Evolutionary conservation across 2,329 filamentous ascomycete species (phyloP).

Genomic region (Aquanectria penicillioides): DNA sequence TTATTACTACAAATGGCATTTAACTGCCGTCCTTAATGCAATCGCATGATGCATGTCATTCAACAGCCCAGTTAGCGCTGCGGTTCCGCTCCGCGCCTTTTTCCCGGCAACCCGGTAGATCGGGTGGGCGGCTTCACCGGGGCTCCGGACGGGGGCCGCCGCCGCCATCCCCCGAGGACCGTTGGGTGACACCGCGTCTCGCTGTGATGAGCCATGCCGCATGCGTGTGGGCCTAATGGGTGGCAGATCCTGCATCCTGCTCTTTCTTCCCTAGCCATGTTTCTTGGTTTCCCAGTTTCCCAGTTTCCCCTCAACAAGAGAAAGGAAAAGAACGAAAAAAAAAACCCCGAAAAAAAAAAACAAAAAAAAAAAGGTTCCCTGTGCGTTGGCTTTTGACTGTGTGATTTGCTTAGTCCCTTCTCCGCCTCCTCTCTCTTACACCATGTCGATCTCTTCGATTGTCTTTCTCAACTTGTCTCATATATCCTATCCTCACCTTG

Average conservation of each 20-base stretch:
- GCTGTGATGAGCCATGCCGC: conserved; percentile 6
- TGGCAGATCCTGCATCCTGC: conserved; percentile 10
- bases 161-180: background rate
- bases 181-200: conserved; percentile 9
- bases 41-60: conserved; percentile 19
- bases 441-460: background rate
- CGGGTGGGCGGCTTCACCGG: conserved; percentile 1
- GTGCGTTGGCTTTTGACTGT: background rate
- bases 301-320: conserved; percentile 5
- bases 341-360: no score
- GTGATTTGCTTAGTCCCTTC: background rate
- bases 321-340: no score
- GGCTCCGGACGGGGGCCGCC: conserved; percentile 7
- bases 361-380: no score
- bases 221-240: background rate
- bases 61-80: background rate
- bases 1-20: background rate
- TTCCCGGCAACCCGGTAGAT: conserved; percentile 10
- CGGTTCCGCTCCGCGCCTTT: conserved; percentile 7
- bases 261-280: background rate
- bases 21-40: background rate
- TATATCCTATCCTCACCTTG: no score
- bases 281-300: background rate
- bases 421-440: background rate
- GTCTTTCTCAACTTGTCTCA: no score